Evolutionary conservation across 1,284 basidiomycete genomes (phyloP), one percentile per base, ranked within the genome.

Genomic region (Trametes hirsuta): DNA sequence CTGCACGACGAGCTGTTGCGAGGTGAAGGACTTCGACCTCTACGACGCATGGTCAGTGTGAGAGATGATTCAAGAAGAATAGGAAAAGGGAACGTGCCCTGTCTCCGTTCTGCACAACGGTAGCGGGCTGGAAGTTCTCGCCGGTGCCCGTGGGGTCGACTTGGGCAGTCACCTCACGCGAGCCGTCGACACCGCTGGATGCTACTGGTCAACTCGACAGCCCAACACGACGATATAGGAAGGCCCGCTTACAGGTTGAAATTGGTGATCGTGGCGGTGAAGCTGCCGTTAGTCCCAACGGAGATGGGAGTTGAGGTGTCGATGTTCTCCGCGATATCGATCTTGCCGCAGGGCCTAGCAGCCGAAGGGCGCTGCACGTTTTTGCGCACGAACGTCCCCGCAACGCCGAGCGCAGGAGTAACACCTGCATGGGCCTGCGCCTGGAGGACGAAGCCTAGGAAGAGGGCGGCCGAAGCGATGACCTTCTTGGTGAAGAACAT

Each of bases 351-450:
- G 5, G 67, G 66, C 6, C 54, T 67, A 2, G 58, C 73, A 34
- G 57, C 73, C 39, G 69, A 74, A 9, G 82, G 81, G 4, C 77
- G 69, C 68, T 82, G 79, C 37, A 80, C 83, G 62, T 85, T 76
- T 34, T 61, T 70, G 24, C 81, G 78, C 18, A 63, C 69, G 15
- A 75, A 71, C 0, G 72, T 73, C 6, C 79, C 80, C 6, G 64
- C 58, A 44, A 84, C 76, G 48, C 82, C 84, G 40, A 85, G 75
- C n/a, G 75, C 77, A 36, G 84, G 84, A 3, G 74, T 46, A 46
- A 85, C 71, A 9, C 70, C 72, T 15, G 82, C 79, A 58, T 86
- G 84, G 2, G 79, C 82, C 53, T 73, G 48, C 4, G 52, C 59
- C 53, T 74, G 69, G 22, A 74, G 64, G n/a, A 68, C 47, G 14